Evolutionary conservation across 371 early-diverging fungal genomes (phyloP).

Genomic region (Mucor velutinosus): DNA sequence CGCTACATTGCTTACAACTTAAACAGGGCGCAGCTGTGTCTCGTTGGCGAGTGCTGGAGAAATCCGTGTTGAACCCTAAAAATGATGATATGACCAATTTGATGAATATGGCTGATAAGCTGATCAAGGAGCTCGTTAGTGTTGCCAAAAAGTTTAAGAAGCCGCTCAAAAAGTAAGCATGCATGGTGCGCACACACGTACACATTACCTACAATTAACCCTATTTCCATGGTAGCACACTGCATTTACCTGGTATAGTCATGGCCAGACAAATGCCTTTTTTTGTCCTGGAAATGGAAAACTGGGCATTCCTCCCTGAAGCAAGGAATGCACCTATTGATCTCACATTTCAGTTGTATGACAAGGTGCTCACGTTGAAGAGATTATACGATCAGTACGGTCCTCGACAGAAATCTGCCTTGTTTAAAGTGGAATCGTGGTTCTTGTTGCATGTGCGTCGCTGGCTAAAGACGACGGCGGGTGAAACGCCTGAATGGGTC

Average conservation of each 20-base stretch:
- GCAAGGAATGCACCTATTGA: slow-evolving; percentile 51
- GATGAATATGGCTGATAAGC: slow-evolving; percentile 49
- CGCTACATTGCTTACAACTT: background rate
- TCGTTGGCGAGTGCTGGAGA: slow-evolving; percentile 50
- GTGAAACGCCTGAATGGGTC: slow-evolving; percentile 64
- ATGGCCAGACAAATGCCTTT: slow-evolving; percentile 58
- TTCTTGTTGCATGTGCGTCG: slow-evolving; percentile 64
- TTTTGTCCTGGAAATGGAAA: slow-evolving; percentile 57
- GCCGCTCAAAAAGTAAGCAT: slow-evolving; percentile 43
- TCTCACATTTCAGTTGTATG: slow-evolving; percentile 52
- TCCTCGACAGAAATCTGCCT: slow-evolving; percentile 44
- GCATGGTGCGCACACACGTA: background rate
- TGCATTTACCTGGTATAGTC: slow-evolving; percentile 48
- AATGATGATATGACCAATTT: slow-evolving; percentile 42
- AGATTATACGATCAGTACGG: slow-evolving; percentile 53
- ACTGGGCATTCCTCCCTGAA: slow-evolving; percentile 49
- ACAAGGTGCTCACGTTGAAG: slow-evolving; percentile 52
- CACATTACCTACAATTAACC: background rate
- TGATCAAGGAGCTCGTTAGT: slow-evolving; percentile 45
- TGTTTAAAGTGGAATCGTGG: slow-evolving; percentile 70
- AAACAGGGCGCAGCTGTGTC: slow-evolving; percentile 52
- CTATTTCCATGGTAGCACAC: slow-evolving; percentile 15
- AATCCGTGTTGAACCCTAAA: slow-evolving; percentile 28
- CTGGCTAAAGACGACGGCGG: slow-evolving; percentile 59
- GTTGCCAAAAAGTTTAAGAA: slow-evolving; percentile 47